Base-by-base conservation (phyloP, 768 basidiomycete genomes). In the Mycena belliarum region DNA sequence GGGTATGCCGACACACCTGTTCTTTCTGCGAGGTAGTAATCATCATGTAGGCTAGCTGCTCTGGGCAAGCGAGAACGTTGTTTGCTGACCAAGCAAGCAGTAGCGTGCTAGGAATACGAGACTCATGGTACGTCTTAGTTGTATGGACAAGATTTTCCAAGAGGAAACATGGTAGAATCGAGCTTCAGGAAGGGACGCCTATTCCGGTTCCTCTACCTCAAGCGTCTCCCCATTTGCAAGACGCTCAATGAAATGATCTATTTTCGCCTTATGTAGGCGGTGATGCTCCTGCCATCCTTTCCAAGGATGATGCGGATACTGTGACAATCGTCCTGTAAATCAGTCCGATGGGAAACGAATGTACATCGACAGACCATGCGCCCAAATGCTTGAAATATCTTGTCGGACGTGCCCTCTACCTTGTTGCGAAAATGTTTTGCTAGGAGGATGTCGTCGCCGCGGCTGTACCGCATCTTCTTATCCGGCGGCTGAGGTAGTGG, bases 271-370 rank as follows among this genome's bases (percentile, higher is more conserved):
- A 69, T 93, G 92, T 65, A 93, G 91, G 41, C 92, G 83, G 69
- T 93, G 87, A 68, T 93, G 92, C 66, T 94, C 92, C 70, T 94
- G 92, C 92, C 92, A 94, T 15, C 92, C 92, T 69, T 94, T 94
- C 92, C 92, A 94, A 3, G 92, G 92, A 75, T 94, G 92, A 68
- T 93, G 89, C 2, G 91, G 84, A 70, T 93, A 81, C 91, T 94
- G 65, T 18, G 60, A 32, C 23, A 49, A 20, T 16, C n/a, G 50
- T 52, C 49, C 40, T n/a, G n/a, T n/a, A n/a, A 58, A 40, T 54
- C 46, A 50, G 40, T 40, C 23, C 55, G 44, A 42, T 4, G 23
- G 16, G 12, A 9, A 23, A 12, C 21, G 10, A 9, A 57, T 9
- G 44, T 18, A 42, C 49, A 60, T 48, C 37, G 49, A 68, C 83